These are phyloP conservation scores for Hirschioporus abietinus DNA, from an alignment of 768 basidiomycete genomes.

Conservation along the genomic window DNA sequence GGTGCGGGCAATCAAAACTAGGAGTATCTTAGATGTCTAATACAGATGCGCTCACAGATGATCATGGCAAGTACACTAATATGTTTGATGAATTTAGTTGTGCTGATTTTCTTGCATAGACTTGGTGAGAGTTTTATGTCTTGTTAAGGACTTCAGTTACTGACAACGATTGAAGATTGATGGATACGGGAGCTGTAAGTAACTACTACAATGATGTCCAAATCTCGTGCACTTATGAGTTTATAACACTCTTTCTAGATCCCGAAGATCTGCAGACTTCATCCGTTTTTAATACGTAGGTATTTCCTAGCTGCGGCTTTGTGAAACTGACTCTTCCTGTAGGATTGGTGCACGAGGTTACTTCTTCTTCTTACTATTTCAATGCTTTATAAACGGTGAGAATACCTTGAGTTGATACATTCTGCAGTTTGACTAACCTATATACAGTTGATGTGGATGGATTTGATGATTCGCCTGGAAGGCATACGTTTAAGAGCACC, in stretches of 20 bases:
- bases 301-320: constrained; percentile 9
- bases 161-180: constrained; percentile 48
- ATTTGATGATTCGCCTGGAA: constrained; percentile 48
- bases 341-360: constrained; percentile 84
- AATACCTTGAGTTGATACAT: constrained; percentile 4
- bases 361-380: constrained; percentile 92
- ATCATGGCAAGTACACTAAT: constrained; percentile 55
- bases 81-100: constrained; percentile 7
- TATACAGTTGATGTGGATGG: constrained; percentile 69
- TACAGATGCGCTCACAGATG: constrained; percentile 42
- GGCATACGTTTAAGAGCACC: constrained; percentile 63
- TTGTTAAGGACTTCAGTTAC: background rate
- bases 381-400: constrained; percentile 81
- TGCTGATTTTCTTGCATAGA: constrained; percentile 28
- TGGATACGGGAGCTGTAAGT: constrained; percentile 78
- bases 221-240: background rate
- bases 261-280: constrained; percentile 73
- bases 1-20: constrained; percentile 36
- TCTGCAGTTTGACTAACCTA: constrained; percentile 3
- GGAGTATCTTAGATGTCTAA: background rate
- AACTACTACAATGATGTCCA: background rate
- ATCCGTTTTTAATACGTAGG: constrained; percentile 67
- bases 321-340: constrained; percentile 17
- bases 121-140: constrained; percentile 32
- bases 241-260: constrained; percentile 38